Percentiles rank a stretch among this genome's conserved stretches.
Evolutionary conservation across 306 rosid species (phyloP).

Genomic region (Begonia loranthoides): DNA sequence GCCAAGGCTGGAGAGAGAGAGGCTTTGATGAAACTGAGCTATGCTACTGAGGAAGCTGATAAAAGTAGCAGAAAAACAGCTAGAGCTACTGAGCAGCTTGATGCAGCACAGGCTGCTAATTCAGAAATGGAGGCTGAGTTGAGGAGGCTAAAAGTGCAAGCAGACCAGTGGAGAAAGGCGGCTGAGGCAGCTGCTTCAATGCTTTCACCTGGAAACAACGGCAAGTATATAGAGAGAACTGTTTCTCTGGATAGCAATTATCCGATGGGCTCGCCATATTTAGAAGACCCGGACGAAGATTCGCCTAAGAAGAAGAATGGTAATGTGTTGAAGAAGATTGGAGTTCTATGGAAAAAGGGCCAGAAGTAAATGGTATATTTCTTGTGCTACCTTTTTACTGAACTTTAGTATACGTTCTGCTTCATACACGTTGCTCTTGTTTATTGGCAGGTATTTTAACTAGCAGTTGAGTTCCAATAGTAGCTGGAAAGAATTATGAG

Average conservation of each 20-base stretch:
- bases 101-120: slow-evolving; percentile 59
- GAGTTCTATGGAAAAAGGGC: slow-evolving; percentile 83
- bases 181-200: slow-evolving; percentile 90
- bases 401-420: not conserved
- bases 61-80: slow-evolving; percentile 40
- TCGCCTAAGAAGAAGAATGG: slow-evolving; percentile 85
- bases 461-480: not conserved
- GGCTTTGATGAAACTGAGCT: slow-evolving; percentile 46
- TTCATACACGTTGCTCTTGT: not conserved
- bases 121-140: slow-evolving; percentile 76
- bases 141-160: slow-evolving; percentile 76
- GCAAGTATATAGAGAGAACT: slow-evolving; percentile 43
- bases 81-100: slow-evolving; percentile 68
- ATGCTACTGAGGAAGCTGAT: slow-evolving; percentile 48
- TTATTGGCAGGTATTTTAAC: not conserved
- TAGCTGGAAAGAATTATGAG: too few relatives aligned
- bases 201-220: slow-evolving; percentile 54
- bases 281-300: slow-evolving; percentile 67
- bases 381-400: too few relatives aligned
- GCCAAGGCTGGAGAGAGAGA: slow-evolving; percentile 54
- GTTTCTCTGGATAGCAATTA: slow-evolving; percentile 44
- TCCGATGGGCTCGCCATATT: slow-evolving; percentile 54
- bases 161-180: slow-evolving; percentile 96
- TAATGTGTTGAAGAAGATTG: slow-evolving; percentile 85
- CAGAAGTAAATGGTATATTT: slow-evolving; percentile 24